Base-by-base conservation (phyloP, 2,329 filamentous ascomycete genomes). In the Talaromyces islandicus region DNA sequence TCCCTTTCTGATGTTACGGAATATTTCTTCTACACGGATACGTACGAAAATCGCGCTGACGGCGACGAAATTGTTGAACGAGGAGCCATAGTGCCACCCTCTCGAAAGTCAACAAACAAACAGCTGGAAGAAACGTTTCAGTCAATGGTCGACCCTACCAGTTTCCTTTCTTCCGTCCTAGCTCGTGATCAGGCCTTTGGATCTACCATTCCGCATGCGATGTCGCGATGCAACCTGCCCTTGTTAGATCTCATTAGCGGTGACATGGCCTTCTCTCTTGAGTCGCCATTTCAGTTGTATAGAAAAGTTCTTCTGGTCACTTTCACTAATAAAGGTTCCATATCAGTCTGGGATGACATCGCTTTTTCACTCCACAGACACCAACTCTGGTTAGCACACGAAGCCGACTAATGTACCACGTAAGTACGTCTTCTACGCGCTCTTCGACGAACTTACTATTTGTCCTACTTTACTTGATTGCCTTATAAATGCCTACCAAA, bases 311-410 rank as follows among this genome's bases (percentile, higher is more conserved):
- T 48, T 60, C 41, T 27, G 25, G 12, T 48, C 11, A 9, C 25
- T 60, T 32, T 53, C 62, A 5, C 35, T 48, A 53, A 56, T 56
- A n/a, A 56, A 60, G 19, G 4, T 14, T 35, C 32, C 12, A 6
- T 12, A 48, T n/a, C 52, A 65, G 64, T 54, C 57, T 65, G 32
- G 56, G 50, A 9, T 65, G 63, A 63, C 61, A 65, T 56, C 58
- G 57, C 10, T 61, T 65, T 46, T 65, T 64, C 56, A 38, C 56
- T 11, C 61, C 63, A 30, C 54, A 58, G 21, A 30, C 57, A 29
- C 64, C 63, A 35, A 61, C 59, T 27, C 35, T 65, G 4, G 56
- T 61, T n/a, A 54, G 38, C 38, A 29, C 64, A 30, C 41, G 64
- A 54, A 46, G 58, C 7, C 59, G 61, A 21, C 57, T 65, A 27